phyloP scores from a whole-genome alignment of 768 basidiomycete genomes.

The Suillus subalutaceus region DNA sequence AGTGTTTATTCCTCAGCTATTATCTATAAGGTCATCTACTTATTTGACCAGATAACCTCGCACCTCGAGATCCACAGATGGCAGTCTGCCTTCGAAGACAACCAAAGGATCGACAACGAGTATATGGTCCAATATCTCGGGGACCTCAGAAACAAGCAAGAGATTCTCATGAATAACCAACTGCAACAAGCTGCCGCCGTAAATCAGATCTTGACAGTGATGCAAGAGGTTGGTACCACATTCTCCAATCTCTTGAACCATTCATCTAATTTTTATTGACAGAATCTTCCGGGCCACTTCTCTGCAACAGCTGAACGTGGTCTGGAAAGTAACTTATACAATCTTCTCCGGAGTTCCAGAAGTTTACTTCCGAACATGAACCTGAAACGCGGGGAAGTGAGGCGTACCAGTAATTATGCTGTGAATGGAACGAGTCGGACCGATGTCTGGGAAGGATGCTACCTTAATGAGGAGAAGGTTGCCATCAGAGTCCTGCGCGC shows the following conservation, averaged over 20 bases:
- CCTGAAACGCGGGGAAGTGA: slow-evolving; percentile 55
- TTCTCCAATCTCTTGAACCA: neutral
- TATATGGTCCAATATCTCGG: slow-evolving; percentile 47
- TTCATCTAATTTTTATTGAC: slow-evolving; percentile 15
- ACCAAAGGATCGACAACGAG: slow-evolving; percentile 43
- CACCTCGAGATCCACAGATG: slow-evolving; percentile 50
- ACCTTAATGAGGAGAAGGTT: slow-evolving; percentile 56
- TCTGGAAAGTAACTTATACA: slow-evolving; percentile 51
- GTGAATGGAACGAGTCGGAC: slow-evolving; percentile 54
- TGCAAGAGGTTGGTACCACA: slow-evolving; percentile 45
- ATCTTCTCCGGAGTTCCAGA: slow-evolving; percentile 48
- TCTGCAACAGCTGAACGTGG: slow-evolving; percentile 37
- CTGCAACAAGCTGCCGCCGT: slow-evolving; percentile 39
- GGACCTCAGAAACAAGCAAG: slow-evolving; percentile 45
- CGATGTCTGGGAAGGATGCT: slow-evolving; percentile 59
- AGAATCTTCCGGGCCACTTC: slow-evolving; percentile 25
- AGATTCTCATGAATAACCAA: slow-evolving; percentile 36
- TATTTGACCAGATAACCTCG: slow-evolving; percentile 42
- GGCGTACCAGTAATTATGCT: slow-evolving; percentile 51
- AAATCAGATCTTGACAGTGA: slow-evolving; percentile 46
- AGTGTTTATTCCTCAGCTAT: neutral
- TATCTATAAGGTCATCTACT: slow-evolving; percentile 10
- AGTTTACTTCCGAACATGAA: slow-evolving; percentile 53
- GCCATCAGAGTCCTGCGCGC: slow-evolving; percentile 59
- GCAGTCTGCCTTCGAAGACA: slow-evolving; percentile 47